Percentiles rank a stretch among this genome's conserved stretches.
Evolutionary conservation across 2,329 filamentous ascomycete species (phyloP).

Genomic region (Sclerotinia sclerotiorum): DNA sequence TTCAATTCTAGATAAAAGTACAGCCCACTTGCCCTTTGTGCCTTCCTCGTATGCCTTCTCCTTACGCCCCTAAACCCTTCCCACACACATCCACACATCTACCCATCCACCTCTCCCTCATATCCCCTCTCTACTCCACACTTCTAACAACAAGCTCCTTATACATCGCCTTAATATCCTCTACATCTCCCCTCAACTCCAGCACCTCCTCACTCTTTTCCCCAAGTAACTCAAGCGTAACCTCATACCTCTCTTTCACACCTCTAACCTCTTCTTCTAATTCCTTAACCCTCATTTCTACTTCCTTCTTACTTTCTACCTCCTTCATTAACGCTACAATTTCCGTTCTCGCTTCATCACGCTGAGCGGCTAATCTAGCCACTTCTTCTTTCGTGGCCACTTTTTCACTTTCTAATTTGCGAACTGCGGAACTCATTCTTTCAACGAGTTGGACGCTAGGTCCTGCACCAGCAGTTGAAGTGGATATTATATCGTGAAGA

Average conservation of each 20-base stretch:
- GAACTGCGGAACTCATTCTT: conserved; percentile 90
- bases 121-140: conserved; percentile 4
- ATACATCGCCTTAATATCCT: conserved; percentile 95
- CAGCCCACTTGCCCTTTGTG: not conserved
- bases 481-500: conserved; percentile 81
- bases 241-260: conserved; percentile 78
- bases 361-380: conserved; percentile 73
- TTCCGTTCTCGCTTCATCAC: conserved; percentile 88
- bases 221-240: conserved; percentile 88
- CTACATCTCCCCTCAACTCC: conserved; percentile 83
- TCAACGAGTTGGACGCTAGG: conserved; percentile 95
- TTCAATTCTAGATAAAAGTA: not conserved
- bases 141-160: conserved; percentile 67
- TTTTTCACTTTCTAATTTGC: conserved; percentile 87
- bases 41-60: too few species aligned
- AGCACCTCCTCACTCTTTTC: conserved; percentile 97
- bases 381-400: conserved; percentile 86
- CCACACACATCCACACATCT: not conserved
- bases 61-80: not conserved
- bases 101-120: not conserved
- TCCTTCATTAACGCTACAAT: conserved; percentile 91
- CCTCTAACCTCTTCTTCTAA: conserved; percentile 68
- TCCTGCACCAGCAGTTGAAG: conserved; percentile 85
- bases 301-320: conserved; percentile 65
- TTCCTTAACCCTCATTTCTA: conserved; percentile 58